Evolutionary conservation across 208 protist species (phyloP).

Genomic region (Leishmania amazonensis): DNA sequence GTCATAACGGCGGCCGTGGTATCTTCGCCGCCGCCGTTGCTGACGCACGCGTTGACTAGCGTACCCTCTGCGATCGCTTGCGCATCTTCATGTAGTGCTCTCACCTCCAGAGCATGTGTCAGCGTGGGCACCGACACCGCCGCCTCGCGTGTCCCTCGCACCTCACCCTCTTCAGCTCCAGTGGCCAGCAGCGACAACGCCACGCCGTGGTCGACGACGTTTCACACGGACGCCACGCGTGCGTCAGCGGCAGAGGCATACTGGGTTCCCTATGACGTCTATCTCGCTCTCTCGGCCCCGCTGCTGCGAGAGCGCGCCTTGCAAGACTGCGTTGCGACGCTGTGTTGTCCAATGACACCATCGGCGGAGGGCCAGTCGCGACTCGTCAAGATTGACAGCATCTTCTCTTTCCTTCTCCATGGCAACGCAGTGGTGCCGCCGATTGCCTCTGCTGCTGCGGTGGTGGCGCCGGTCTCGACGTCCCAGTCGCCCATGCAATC

Average conservation of each 20-base stretch:
- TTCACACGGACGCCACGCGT: neutral
- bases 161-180: neutral
- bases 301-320: constrained; percentile 22
- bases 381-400: constrained; percentile 18
- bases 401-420: constrained; percentile 40
- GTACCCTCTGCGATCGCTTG: neutral
- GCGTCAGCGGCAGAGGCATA: neutral
- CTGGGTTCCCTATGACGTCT: constrained; percentile 25
- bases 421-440: constrained; percentile 13
- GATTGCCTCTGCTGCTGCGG: too few relatives aligned
- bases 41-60: neutral
- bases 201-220: neutral
- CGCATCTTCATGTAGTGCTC: neutral
- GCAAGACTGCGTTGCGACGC: constrained; percentile 23
- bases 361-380: neutral
- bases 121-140: neutral
- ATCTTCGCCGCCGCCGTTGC: neutral
- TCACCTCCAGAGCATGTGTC: neutral
- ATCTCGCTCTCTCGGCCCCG: constrained; percentile 6
- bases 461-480: neutral
- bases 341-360: constrained; percentile 13
- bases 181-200: neutral
- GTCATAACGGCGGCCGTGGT: neutral
- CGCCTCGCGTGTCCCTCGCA: neutral
- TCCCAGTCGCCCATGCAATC: neutral